Percentiles rank a stretch among this genome's conserved stretches.
Evolutionary conservation across 139 green algal genomes (phyloP).

Genomic region (Microglena sp.): DNA sequence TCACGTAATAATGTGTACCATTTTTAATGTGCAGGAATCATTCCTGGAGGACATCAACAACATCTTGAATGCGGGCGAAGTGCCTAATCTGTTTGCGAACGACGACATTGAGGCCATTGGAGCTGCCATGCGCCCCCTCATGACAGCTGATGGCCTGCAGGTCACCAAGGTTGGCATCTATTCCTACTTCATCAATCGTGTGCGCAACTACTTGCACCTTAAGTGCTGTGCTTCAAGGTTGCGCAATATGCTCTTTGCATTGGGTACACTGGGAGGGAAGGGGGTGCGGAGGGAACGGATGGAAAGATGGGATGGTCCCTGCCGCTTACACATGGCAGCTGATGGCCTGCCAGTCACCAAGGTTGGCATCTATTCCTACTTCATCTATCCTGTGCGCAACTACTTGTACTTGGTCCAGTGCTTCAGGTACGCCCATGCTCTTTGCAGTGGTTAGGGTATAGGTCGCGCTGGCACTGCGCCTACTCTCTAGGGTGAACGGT

Average conservation of each 20-base stretch:
- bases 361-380: constrained; percentile 45
- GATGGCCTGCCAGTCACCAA: constrained; percentile 52
- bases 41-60: constrained; percentile 85
- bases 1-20: too few species aligned
- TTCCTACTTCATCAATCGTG: constrained; percentile 40
- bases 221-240: constrained; percentile 58
- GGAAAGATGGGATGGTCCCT: too few species aligned
- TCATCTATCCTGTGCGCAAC: constrained; percentile 39
- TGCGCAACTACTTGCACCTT: constrained; percentile 63
- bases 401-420: constrained; percentile 72
- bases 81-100: constrained; percentile 58
- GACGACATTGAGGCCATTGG: constrained; percentile 68
- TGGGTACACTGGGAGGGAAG: too few species aligned
- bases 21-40: constrained; percentile 50
- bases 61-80: constrained; percentile 70
- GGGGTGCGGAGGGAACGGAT: too few species aligned
- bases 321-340: too few species aligned
- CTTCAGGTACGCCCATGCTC: constrained; percentile 44
- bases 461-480: too few species aligned
- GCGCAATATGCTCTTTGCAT: too few species aligned
- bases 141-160: constrained; percentile 40
- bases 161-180: constrained; percentile 56
- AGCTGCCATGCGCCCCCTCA: constrained; percentile 45
- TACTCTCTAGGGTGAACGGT: too few species aligned
- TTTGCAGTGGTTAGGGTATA: too few species aligned